Evolutionary conservation across 495 filamentous ascomycete genomes (phyloP).

Genomic region (Neurospora pannonica): DNA sequence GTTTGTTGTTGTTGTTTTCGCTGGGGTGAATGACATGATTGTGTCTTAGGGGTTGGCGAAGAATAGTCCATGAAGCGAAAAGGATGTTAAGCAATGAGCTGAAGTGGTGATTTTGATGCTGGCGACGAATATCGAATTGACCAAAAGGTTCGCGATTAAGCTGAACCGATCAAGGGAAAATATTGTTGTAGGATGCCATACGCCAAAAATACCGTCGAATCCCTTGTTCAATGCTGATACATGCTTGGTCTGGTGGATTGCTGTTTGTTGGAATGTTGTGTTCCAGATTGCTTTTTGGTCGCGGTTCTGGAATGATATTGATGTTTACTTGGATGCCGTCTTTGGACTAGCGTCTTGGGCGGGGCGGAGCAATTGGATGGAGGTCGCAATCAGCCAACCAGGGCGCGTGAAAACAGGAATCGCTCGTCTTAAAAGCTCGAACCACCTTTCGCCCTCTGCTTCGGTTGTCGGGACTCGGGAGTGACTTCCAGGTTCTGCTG

Average conservation of each 20-base stretch:
- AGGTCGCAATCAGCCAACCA: not conserved
- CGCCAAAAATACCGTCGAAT: not conserved
- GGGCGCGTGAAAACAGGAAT: not conserved
- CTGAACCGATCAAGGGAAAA: not conserved
- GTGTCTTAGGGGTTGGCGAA: not conserved
- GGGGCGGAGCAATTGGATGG: not conserved
- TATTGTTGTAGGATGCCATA: not conserved
- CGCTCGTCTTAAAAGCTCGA: not conserved
- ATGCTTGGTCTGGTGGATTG: not conserved
- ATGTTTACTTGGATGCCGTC: constrained; percentile 14
- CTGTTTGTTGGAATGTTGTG: not conserved
- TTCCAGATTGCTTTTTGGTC: not conserved
- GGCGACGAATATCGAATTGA: not conserved
- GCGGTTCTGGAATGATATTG: not conserved
- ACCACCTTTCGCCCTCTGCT: not conserved
- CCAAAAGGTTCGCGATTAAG: not conserved
- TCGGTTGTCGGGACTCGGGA: not conserved
- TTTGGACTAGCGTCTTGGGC: constrained; percentile 3
- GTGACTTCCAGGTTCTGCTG: not conserved
- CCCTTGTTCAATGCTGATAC: not conserved
- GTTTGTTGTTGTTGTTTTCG: not conserved
- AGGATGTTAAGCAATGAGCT: not conserved
- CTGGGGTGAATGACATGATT: not conserved
- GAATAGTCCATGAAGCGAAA: not conserved
- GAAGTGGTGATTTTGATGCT: not conserved